Evolutionary conservation across 129 eudicot genomes (phyloP), one percentile per base, ranked within the genome.

Genomic region (Pittosporum tobira): DNA sequence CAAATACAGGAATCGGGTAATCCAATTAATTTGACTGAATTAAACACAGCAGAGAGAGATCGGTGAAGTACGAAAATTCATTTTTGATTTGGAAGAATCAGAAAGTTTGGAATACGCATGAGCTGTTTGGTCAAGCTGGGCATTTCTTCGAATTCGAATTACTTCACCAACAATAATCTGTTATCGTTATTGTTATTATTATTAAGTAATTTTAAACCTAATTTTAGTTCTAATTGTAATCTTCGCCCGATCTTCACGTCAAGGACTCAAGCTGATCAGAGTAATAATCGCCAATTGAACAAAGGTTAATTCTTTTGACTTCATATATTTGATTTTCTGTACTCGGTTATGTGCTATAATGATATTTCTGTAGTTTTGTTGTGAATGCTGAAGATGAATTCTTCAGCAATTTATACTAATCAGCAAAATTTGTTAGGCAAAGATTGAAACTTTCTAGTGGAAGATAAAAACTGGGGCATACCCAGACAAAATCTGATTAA

Each of bases 111-210:
- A 28, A 71, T 40, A 88, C 97, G 97, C 78, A 89, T 89, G 95
- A 89, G 85, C 88, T 76, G 93, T 75, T 82, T 47, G 71, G 77
- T 68, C 22, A 79, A 84, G 76, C 94, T 84, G 75, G 81, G 74
- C 51, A 62, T 76, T 77, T 70, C 72, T 26, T 71, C 81, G 47
- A 76, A 78, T 71, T 78, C 86, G 3, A 74, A 81, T 69, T 83
- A 84, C 68, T 81, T 84, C 69, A 76, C 73, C 57, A 84, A 14
- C 57, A 62, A 36, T 20, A 31, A 12, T 29, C 46, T 79, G 22
- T 21, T 64, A 48, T 51, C 69, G 20, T 51, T 75, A 22, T 24
- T 63, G 21, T 63, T 64, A 59, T 56, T 75, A 43, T 77, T 74
- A 64, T 75, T 69, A 55, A 50, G 51, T 49, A 38, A 55, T 64